phyloP scores from a whole-genome alignment of 805 yeast species.

The Starmera caribaea region DNA sequence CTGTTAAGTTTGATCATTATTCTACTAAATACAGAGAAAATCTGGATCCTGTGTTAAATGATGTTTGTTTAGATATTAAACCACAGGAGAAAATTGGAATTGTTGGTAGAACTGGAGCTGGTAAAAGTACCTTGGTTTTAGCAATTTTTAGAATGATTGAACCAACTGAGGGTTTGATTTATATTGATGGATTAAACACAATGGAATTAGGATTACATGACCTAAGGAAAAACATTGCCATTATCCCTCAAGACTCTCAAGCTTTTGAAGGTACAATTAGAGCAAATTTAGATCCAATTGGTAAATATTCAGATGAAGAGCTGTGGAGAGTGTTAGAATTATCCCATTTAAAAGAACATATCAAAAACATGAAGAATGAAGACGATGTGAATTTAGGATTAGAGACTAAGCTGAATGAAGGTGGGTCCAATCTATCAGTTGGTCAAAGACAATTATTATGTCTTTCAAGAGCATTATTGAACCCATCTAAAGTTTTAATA shows the following conservation, averaged over 20 bases:
- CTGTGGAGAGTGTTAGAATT: constrained; percentile 77
- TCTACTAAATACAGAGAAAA: constrained; percentile 80
- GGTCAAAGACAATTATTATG: constrained; percentile 80
- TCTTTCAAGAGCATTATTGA: constrained; percentile 67
- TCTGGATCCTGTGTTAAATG: constrained; percentile 68
- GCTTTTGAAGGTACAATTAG: constrained; percentile 81
- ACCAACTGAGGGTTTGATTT: constrained; percentile 57
- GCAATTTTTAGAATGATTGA: constrained; percentile 84
- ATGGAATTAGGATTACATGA: constrained; percentile 65
- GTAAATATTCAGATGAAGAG: constrained; percentile 56
- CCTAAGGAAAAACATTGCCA: constrained; percentile 66
- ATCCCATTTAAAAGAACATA: constrained; percentile 66
- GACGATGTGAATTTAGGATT: constrained; percentile 46
- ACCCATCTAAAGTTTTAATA: constrained; percentile 52
- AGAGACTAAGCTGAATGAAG: constrained; percentile 49
- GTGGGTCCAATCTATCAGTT: constrained; percentile 62
- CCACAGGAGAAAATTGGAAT: constrained; percentile 85
- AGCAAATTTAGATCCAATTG: constrained; percentile 80
- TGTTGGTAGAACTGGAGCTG: constrained; percentile 97
- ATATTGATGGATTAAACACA: constrained; percentile 63
- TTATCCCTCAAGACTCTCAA: constrained; percentile 92
- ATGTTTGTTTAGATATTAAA: constrained; percentile 52
- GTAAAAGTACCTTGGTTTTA: constrained; percentile 77
- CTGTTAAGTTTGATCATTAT: constrained; percentile 57
- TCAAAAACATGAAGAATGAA: constrained; percentile 37